These are phyloP conservation scores for Ogataea ganodermae DNA, from an alignment of 805 yeast species.

Conservation along the genomic window DNA sequence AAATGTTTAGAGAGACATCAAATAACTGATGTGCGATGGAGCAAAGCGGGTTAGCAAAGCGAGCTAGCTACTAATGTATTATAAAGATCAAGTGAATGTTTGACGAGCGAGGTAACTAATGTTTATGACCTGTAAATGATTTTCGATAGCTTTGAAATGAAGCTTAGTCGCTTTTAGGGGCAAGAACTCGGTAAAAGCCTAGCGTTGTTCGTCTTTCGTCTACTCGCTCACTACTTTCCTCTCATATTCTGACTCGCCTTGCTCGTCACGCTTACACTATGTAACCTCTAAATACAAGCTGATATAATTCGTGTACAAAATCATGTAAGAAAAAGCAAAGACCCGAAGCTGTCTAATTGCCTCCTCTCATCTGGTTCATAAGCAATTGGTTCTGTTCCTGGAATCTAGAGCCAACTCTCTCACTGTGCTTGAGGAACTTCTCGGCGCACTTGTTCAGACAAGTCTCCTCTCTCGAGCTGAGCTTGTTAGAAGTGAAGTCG, in stretches of 20 bases:
- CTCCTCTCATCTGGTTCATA: conserved; percentile 65
- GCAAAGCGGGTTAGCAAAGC: neutral
- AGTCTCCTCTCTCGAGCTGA: conserved; percentile 79
- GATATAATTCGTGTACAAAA: conserved; percentile 7
- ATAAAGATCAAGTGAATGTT: too few species aligned
- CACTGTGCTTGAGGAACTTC: conserved; percentile 96
- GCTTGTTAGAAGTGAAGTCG: conserved; percentile 91
- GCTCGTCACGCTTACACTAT: conserved; percentile 3
- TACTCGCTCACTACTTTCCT: neutral
- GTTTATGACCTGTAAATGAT: too few species aligned
- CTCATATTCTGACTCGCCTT: neutral
- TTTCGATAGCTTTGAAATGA: too few species aligned
- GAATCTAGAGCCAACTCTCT: conserved; percentile 98
- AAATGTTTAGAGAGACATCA: conserved; percentile 54
- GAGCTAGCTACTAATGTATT: too few species aligned
- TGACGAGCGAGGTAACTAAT: too few species aligned
- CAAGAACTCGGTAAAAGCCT: too few species aligned
- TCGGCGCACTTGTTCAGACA: conserved; percentile 94
- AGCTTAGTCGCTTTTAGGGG: too few species aligned
- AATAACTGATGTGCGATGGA: conserved; percentile 7
- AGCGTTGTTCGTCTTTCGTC: too few species aligned
- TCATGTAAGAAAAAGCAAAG: neutral
- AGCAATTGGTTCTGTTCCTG: conserved; percentile 88
- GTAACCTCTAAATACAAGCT: conserved; percentile 19
- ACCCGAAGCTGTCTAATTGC: conserved; percentile 15